A percentile compares a stretch with the other conserved stretches of the same genome.
Evolutionary conservation across 2,329 filamentous ascomycete species (phyloP).

Genomic region (Magnaporthales sp.): DNA sequence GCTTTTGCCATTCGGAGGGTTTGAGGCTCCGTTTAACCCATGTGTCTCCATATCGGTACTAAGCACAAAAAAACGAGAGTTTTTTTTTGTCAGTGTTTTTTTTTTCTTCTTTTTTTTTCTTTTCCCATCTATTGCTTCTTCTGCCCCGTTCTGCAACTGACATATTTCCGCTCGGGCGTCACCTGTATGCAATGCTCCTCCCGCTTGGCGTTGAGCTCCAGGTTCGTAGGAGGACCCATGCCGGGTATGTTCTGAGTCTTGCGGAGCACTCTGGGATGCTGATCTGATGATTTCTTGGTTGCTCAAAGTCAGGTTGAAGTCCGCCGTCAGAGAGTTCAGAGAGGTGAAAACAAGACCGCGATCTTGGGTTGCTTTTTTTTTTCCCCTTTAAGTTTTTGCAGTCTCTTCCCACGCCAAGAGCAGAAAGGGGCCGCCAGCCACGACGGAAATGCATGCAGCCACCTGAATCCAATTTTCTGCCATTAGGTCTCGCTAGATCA

Average conservation of each 20-base stretch:
- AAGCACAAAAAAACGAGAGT: conserved; percentile 4
- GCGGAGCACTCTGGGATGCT: neutral
- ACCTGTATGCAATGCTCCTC: conserved; percentile 8
- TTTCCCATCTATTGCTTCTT: neutral
- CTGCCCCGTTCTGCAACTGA: neutral
- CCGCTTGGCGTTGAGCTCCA: conserved; percentile 7
- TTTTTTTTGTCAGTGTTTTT: neutral
- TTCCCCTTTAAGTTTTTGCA: neutral
- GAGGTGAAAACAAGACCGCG: neutral
- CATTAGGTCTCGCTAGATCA: neutral
- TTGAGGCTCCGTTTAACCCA: conserved; percentile 23
- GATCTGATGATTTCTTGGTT: neutral
- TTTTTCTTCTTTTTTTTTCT: neutral
- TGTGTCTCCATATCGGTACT: conserved; percentile 17
- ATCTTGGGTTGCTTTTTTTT: neutral
- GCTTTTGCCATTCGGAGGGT: conserved; percentile 19
- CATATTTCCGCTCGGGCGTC: conserved; percentile 9
- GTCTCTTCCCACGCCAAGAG: neutral
- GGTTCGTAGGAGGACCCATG: conserved; percentile 8
- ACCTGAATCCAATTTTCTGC: neutral
- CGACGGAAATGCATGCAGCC: neutral
- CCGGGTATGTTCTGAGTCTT: neutral
- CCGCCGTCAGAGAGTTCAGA: neutral
- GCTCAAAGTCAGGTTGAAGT: neutral
- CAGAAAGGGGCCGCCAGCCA: neutral